Base-by-base conservation (phyloP, 371 early-diverging fungal species). In the Syncephalis plumigaleata region DNA sequence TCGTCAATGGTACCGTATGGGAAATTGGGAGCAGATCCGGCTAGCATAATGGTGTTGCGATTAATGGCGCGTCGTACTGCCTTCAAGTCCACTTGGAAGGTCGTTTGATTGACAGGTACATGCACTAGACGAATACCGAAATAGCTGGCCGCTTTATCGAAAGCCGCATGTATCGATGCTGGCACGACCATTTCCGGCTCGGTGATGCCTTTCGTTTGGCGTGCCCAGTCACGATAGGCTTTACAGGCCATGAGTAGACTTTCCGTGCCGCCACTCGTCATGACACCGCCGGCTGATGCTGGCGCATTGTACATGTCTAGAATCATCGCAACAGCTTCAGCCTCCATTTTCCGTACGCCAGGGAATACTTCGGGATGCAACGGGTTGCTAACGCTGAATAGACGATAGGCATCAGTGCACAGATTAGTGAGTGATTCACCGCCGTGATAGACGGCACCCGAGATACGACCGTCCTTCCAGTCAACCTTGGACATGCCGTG, bases 311-410 rank as follows among this genome's bases (percentile, higher is more conserved):
- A 91, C 71, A 94, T 81, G 27, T 61, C 49, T 23, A 87, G 58
- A 1, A 87, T 86, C 92, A 92, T 91, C 5, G 84, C 75, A 16
- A 92, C 84, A 25, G 86, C 72, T 59, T 94, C 96, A 24, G 92
- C 87, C 57, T 95, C 96, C 81, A 95, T 87, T 50, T 84, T 77
- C 46, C 94, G 77, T n/a, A 90, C 68, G 20, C 90, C 91, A 2
- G 94, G 94, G 68, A 93, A 95, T 42, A 92, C 75, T 47, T 91
- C 93, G 4, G 96, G 93, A 55, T 95, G 96, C 45, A 95, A 70
- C 16, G 93, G 92, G 54, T 95, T 95, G 37, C 86, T 67, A 36
- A 82, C 56, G 16, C 77, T 74, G 58, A 86, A 93, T 59, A 83
- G 70, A n/a, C 71, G 71, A 57, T 86, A 92, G 1, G 93, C 92